Evolutionary conservation across 1,284 basidiomycete species (phyloP), one percentile per base, ranked within the genome.

Genomic region (Exobasidium cylindrosporum): DNA sequence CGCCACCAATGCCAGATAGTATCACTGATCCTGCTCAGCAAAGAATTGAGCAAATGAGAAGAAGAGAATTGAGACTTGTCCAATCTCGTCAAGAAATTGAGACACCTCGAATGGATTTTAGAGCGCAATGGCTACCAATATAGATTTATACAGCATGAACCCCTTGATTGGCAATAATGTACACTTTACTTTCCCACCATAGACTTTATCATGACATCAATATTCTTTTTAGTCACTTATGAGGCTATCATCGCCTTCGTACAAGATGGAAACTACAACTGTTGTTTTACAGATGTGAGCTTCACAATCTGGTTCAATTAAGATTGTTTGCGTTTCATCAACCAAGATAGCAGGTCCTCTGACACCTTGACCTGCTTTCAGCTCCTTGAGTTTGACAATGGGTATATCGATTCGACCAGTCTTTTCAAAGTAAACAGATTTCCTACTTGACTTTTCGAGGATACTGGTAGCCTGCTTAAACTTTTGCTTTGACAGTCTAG

Each of bases 311-410:
- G 77, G 77, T 53, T 78, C 75, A 7, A 94, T 79, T 40, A 93
- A 87, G 65, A 95, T 90, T 28, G 92, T 95, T 82, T 95, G 92
- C 14, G 92, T 96, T 72, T 91, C 84, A 80, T 96, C 92, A 68
- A 96, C 89, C 64, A 95, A 87, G 85, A 94, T 88, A 24, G 90
- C 90, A 1, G 93, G 92, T 0, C 92, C 92, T 31, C 83, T 77
- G 31, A 97, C 83, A 29, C 83, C 82, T 62, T 91, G 87, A 2
- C 93, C 93, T 3, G 86, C 81, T 0, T 82, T 81, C 57, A 97
- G 79, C 11, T 83, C 82, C 47, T 86, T 86, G 62, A 97, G 82
- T 69, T 88, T 77, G 78, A 85, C 92, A 23, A 97, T 88, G 0
- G 91, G 91, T 0, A 91, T 92, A 57, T 90, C 84, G 45, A 90